phyloP scores from a whole-genome alignment of 148 eudicot species.

The Rhododendron vialii region DNA sequence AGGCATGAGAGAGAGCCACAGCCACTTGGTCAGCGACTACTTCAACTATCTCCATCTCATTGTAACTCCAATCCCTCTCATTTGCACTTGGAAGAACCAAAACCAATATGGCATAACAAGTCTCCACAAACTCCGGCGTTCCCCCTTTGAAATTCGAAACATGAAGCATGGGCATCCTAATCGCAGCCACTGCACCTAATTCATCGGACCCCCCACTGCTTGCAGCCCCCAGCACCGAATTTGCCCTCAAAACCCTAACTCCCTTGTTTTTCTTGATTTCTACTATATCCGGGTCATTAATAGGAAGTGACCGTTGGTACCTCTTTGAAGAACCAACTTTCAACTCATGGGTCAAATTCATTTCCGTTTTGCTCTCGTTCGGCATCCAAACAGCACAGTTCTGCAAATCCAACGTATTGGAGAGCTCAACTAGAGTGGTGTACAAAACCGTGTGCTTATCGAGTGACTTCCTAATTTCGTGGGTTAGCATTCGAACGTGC shows the following conservation, averaged over 20 bases:
- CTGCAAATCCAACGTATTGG: conserved; percentile 67
- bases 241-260: conserved; percentile 48
- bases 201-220: conserved; percentile 52
- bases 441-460: conserved; percentile 76
- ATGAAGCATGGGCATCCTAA: conserved; percentile 83
- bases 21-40: conserved; percentile 96
- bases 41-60: conserved; percentile 68
- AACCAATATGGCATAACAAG: conserved; percentile 75
- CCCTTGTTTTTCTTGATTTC: conserved; percentile 34
- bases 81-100: conserved; percentile 54
- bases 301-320: conserved; percentile 33
- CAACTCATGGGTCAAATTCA: conserved; percentile 69
- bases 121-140: conserved; percentile 64
- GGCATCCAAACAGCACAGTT: conserved; percentile 98
- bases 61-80: conserved; percentile 42
- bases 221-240: conserved; percentile 54
- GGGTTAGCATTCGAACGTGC: conserved; percentile 95
- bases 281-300: conserved; percentile 55
- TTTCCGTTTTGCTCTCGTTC: conserved; percentile 53
- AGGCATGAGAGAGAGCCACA: conserved; percentile 89
- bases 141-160: conserved; percentile 80
- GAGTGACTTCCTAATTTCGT: conserved; percentile 78
- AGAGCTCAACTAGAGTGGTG: conserved; percentile 80
- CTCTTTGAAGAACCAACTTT: conserved; percentile 27
- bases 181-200: conserved; percentile 70